Evolutionary conservation across 192 early-diverging fungal species (phyloP), one percentile per base, ranked within the genome.

Genomic region (Funneliformis geosporum): DNA sequence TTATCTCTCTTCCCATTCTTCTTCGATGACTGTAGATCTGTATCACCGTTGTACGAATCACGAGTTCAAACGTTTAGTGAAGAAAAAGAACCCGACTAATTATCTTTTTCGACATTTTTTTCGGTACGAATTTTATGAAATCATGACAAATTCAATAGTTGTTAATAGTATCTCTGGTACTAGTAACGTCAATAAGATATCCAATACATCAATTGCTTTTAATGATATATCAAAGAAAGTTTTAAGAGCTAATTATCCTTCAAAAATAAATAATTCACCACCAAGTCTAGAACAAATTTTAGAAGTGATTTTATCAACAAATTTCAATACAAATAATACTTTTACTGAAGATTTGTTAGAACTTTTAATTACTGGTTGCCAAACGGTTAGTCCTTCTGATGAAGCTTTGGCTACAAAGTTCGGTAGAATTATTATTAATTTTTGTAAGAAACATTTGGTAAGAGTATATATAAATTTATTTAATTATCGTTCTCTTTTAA

Each of bases 341-440:
- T 61, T 61, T 70, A 55, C 69, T 9, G 10, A 71, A 40, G 77
- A 79, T 42, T 68, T 68, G 27, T 55, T 79, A 60, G 77, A 79
- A 27, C 60, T 79, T 28, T 43, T 79, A 11, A 18, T 79, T 21
- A 16, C n/a, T 60, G 77, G 66, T 21, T 79, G 77, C 42, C 25
- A 70, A 25, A 23, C 67, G 7, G 70, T 79, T 67, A 79, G 70
- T 60, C 18, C 27, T 16, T 1, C 46, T 60, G 64, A 70, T 11
- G 67, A 79, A 70, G 46, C 60, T 11, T n/a, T 79, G 8, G 33
- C 55, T 44, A 60, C 68, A 39, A 79, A 70, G 42, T 68, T 68
- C 59, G 70, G 77, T 55, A 79, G 62, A 79, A 68, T 79, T 40
- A 39, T 79, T 25, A 70, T 79, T 70, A 79, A 46, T 70, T 50